Evolutionary conservation across 306 rosid genomes (phyloP), one percentile per base, ranked within the genome.

Genomic region (Bauhinia variegata): DNA sequence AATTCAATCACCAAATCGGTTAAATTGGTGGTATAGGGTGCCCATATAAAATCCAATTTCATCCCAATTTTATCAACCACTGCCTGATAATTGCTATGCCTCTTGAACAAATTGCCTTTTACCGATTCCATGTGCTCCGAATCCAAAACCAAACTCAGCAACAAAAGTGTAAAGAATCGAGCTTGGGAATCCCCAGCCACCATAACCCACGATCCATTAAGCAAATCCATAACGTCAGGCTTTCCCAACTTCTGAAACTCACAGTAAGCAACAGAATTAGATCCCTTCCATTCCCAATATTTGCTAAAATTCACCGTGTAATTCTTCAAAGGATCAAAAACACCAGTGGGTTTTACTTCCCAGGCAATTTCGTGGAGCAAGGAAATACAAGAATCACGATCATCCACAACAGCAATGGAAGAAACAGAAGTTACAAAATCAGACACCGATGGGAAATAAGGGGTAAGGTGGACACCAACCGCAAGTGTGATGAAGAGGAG

Each of bases 171-270:
- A 33, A 92, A 49, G 6, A 82, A 47, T 32, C 98, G 76, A 30
- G 96, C 95, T 47, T 92, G 96, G 5, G 98, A 92, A 75, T 92
- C 98, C 14, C 98, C 98, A 6, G 91, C 96, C 28, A 92, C 78
- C 31, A 92, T 79, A 5, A 89, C 82, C 98, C 95, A 92, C 1
- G 98, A 92, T 30, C 98, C 98, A 51, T 92, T 89, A 49, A 92
- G 95, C 85, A 92, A 79, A 77, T 87, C 98, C 63, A 81, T 62
- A 50, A 82, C 84, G 39, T 89, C 91, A 44, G 39, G 64, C 9
- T 68, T 74, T 31, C 56, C 69, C 46, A 87, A 72, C 70, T 71
- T 86, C 83, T 86, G 92, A 52, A 88, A 91, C 63, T 78, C 92
- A 37, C 97, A 91, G 0, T 79, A 71, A 9, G 72, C 43, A 30